Percentiles rank a stretch among this genome's conserved stretches.
Conservation (phyloP, 2,329 filamentous ascomycete species). For the Aurifilum marmelostoma region DNA sequence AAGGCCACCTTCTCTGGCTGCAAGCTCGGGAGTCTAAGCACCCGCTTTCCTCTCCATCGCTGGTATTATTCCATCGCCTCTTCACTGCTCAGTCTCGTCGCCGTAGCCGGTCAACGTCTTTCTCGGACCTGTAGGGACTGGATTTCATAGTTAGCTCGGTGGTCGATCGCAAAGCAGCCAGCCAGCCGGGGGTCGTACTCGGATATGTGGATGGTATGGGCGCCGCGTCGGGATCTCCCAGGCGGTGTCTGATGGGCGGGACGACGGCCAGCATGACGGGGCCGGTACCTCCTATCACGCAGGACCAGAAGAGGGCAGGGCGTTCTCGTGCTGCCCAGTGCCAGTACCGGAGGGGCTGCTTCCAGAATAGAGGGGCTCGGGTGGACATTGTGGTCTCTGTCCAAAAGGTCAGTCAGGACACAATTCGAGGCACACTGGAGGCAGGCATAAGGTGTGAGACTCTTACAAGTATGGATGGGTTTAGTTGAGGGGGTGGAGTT, state of each 20-base stretch:
- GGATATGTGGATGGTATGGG: slow-evolving; percentile 90
- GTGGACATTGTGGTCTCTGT: slow-evolving; percentile 57
- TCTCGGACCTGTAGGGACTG: slow-evolving; percentile 62
- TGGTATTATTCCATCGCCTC: neutral
- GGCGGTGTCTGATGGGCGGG: slow-evolving; percentile 70
- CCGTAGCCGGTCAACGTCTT: slow-evolving; percentile 65
- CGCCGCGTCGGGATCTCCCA: slow-evolving; percentile 75
- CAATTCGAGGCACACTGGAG: neutral
- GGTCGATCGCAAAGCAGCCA: no score
- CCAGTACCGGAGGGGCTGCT: slow-evolving; percentile 79
- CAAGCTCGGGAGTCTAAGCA: neutral
- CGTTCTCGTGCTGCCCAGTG: slow-evolving; percentile 87
- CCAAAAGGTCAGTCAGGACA: neutral
- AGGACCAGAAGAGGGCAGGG: slow-evolving; percentile 89
- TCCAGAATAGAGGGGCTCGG: slow-evolving; percentile 77
- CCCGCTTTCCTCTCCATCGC: slow-evolving; percentile 18
- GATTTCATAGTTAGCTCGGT: slow-evolving; percentile 14
- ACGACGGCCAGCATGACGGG: slow-evolving; percentile 72
- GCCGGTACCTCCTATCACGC: slow-evolving; percentile 72
- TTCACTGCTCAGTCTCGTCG: slow-evolving; percentile 47
- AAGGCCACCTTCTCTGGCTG: neutral
- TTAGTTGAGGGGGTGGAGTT: slow-evolving; percentile 2
- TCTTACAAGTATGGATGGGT: slow-evolving; percentile 14
- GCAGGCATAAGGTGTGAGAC: neutral
- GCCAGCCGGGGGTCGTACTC: slow-evolving; percentile 56